Percentiles rank a stretch among this genome's conserved stretches.
Evolutionary conservation across 257 asterid genomes (phyloP).

Genomic region (Fraxinus cuspidata): DNA sequence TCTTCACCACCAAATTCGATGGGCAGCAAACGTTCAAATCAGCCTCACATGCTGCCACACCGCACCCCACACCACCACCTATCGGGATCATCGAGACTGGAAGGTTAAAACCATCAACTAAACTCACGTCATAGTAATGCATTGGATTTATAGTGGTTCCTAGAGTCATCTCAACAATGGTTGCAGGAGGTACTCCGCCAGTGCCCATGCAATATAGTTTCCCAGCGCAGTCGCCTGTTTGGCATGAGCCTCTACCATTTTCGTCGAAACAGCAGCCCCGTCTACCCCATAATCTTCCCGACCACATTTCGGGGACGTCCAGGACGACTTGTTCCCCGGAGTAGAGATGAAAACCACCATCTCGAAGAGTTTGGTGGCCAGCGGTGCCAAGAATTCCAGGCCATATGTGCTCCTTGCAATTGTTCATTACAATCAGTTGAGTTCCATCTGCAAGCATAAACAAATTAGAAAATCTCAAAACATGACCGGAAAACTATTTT

Average conservation of each 20-base stretch:
- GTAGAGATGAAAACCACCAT: conserved; percentile 65
- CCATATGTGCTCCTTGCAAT: conserved; percentile 70
- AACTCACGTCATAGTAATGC: conserved; percentile 81
- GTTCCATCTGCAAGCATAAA: conserved; percentile 54
- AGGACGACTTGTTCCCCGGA: conserved; percentile 43
- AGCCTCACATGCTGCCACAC: conserved; percentile 72
- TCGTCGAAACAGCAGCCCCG: conserved; percentile 65
- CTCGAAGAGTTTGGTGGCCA: conserved; percentile 50
- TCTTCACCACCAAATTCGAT: conserved; percentile 41
- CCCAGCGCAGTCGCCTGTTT: conserved; percentile 78
- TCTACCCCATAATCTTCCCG: conserved; percentile 86
- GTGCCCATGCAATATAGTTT: conserved; percentile 51
- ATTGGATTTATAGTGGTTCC: conserved; percentile 47
- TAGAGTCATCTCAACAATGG: conserved; percentile 72
- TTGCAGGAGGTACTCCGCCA: conserved; percentile 72
- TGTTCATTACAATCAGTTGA: conserved; percentile 57
- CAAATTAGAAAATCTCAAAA: not conserved
- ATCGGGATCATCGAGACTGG: conserved; percentile 70
- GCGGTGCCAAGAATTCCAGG: conserved; percentile 72
- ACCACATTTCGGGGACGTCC: conserved; percentile 64
- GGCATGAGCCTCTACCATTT: conserved; percentile 59
- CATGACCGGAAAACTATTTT: not conserved
- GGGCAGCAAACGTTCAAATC: conserved; percentile 64
- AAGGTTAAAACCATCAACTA: conserved; percentile 78
- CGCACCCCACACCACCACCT: conserved; percentile 50